Base-by-base conservation (phyloP, 176 grass and related monocot species). In the Phoenix roebelenii region DNA sequence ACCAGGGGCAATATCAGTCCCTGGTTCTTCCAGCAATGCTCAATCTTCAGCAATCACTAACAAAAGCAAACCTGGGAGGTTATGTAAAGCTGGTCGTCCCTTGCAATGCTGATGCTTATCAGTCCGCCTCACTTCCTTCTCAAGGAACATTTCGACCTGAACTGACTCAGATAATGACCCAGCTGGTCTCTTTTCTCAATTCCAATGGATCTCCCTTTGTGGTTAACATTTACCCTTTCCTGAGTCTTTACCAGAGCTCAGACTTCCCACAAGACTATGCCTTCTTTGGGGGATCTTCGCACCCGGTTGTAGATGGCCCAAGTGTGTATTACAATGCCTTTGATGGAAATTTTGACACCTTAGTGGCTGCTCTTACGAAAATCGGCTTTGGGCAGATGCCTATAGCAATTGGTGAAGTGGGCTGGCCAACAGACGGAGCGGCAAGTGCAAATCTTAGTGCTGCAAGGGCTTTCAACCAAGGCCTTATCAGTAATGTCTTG, bases 211-310 rank as follows among this genome's bases (percentile, higher is more conserved):
- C 91, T 26, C 91, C 91, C 3, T 96, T 96, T 19, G 7, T 96
- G 5, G 91, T 96, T 54, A 96, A 96, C 69, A 96, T 96, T 32
- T 96, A 96, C 44, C 91, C 91, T 0, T 96, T 96, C 58, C 86
- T 96, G 23, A 90, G 86, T 78, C 85, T 96, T 20, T 96, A 90
- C 51, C 91, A 96, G 67, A 96, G 52, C 60, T 73, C 91, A 0
- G 83, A 90, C 59, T 96, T 96, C 55, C 91, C 91, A 50, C 80
- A 96, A 81, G 91, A 96, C 74, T 96, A 96, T 77, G 91, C 91
- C 51, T 96, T 96, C 55, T 96, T 96, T 15, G 86, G 82, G 54
- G 91, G 91, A 54, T 90, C 91, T 57, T 86, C 86, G 70, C 91
- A 96, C 65, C 91, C 91, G 15, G 68, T 96, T 63, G 83, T 85